Evolutionary conservation across 2,329 filamentous ascomycete species (phyloP), one percentile per base, ranked within the genome.

Genomic region (Alternaria burnsii): DNA sequence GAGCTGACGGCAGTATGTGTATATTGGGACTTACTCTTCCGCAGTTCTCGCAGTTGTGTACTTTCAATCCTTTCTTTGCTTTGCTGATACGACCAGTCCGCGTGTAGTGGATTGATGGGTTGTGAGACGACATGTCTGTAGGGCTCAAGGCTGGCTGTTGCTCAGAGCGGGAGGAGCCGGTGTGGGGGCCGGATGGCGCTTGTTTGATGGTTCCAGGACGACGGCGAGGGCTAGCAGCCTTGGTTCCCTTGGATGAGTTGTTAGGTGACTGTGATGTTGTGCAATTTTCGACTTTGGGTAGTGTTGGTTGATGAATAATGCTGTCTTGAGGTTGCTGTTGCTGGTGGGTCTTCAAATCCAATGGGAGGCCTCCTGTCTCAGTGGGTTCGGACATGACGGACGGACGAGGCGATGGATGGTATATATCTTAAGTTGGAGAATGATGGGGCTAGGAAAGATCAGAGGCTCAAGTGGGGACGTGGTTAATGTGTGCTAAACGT

Each of bases 61-160:
- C 78, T 62, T 81, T 80, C 41, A 79, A 55, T 14, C 82, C 82
- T 61, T 83, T 83, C 65, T 81, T 79, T 7, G 81, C 81, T 70
- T 82, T 83, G 59, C 80, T 82, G 52, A 83, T 77, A 28, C 82
- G 76, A 20, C 81, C 81, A 26, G 81, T 83, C 62, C 76, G 78
- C 20, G 82, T 83, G 66, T 79, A 81, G 58, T 77, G 74, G 55
- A 81, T 71, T 16, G 76, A 66, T 36, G 61, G 57, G 32, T 70
- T 58, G 32, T 74, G 70, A 40, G 70, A 71, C 44, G 66, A 57
- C 67, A 71, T 74, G 32, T 73, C 70, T 20, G 66, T 67, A 52
- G 78, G 74, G 68, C 73, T 77, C 59, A 61, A 59, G 36, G 61
- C 55, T 18, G 74, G 77, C 52, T 67, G 72, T 66, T 76, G 71